Base-by-base conservation (phyloP, 768 basidiomycete genomes). In the Tricholoma sp. region DNA sequence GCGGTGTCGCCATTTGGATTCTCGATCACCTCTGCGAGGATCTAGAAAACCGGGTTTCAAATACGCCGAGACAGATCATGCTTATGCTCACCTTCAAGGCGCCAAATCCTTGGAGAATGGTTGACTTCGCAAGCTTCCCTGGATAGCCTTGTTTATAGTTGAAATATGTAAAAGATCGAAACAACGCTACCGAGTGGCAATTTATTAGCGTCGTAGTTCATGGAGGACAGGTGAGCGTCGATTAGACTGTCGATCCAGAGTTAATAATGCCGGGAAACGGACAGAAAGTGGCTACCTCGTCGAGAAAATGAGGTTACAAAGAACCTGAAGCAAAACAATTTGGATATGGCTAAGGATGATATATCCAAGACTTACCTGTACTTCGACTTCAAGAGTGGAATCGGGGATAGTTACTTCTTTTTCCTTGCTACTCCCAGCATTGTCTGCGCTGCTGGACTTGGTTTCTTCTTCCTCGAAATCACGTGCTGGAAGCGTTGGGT, bases 121-220 rank as follows among this genome's bases (percentile, higher is more conserved):
- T 84, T 5, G 77, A 71, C 64, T 85, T 85, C 5, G 83, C 75
- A 16, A 86, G 73, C 71, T 86, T 85, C 5, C 82, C 81, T 82
- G 12, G 24, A 27, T 47, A 3, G 16, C 10, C 4, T 8, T 14
- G 22, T 39, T 61, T 11, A 27, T 5, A 59, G 35, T 51, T 14
- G 61, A 7, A 47, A n/a, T n/a, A 14, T 5, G 11, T 52, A 6
- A 50, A 52, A 18, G 24, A 32, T 18, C 14, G 11, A 51, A 2
- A n/a, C 9, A 16, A 11, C 47, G 60, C 46, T 65, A 76, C 83
- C 84, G 16, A 85, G 76, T 14, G 84, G 84, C 21, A 85, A 74
- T 62, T 85, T 85, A 62, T 79, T 79, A 4, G 83, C 84, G 63
- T 85, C 84, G 59, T 85, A 85, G 59, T 85, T 84, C 81, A 85